phyloP scores from a whole-genome alignment of 2,329 filamentous ascomycete genomes.

The Ceratocystis destructans region DNA sequence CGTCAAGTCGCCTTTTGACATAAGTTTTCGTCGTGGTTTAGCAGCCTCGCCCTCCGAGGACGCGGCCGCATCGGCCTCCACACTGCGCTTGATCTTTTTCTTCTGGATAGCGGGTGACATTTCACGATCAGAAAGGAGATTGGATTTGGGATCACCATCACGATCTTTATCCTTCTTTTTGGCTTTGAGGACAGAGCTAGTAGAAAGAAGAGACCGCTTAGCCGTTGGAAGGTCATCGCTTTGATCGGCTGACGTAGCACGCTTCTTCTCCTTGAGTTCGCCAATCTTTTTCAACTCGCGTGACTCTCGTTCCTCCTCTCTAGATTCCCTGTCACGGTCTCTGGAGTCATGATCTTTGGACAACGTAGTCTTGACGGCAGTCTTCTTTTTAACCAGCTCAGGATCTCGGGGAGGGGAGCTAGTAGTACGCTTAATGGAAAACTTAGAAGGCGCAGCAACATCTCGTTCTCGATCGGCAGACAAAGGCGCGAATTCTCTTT shows the following conservation, averaged over 20 bases:
- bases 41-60: slow-evolving; percentile 44
- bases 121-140: slow-evolving; percentile 36
- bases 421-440: slow-evolving; percentile 16
- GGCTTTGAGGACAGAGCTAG: slow-evolving; percentile 31
- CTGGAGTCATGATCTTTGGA: slow-evolving; percentile 37
- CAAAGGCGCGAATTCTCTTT: background rate
- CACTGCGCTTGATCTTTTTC: slow-evolving; percentile 37
- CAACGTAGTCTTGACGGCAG: slow-evolving; percentile 22
- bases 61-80: slow-evolving; percentile 39
- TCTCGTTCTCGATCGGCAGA: slow-evolving; percentile 32
- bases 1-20: slow-evolving; percentile 49
- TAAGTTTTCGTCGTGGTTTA: slow-evolving; percentile 49
- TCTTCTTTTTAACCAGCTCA: slow-evolving; percentile 29
- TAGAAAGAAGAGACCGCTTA: slow-evolving; percentile 33
- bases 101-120: slow-evolving; percentile 37
- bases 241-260: slow-evolving; percentile 31
- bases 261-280: slow-evolving; percentile 38
- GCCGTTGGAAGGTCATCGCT: slow-evolving; percentile 35
- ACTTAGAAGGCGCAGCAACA: slow-evolving; percentile 31
- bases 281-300: slow-evolving; percentile 25
- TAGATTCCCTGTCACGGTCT: slow-evolving; percentile 34
- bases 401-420: slow-evolving; percentile 13
- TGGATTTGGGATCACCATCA: slow-evolving; percentile 27
- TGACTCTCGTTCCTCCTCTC: slow-evolving; percentile 27
- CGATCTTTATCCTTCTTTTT: slow-evolving; percentile 42